Evolutionary conservation across 2,329 filamentous ascomycete species (phyloP), one percentile per base, ranked within the genome.

Genomic region (Meredithiella fracta): DNA sequence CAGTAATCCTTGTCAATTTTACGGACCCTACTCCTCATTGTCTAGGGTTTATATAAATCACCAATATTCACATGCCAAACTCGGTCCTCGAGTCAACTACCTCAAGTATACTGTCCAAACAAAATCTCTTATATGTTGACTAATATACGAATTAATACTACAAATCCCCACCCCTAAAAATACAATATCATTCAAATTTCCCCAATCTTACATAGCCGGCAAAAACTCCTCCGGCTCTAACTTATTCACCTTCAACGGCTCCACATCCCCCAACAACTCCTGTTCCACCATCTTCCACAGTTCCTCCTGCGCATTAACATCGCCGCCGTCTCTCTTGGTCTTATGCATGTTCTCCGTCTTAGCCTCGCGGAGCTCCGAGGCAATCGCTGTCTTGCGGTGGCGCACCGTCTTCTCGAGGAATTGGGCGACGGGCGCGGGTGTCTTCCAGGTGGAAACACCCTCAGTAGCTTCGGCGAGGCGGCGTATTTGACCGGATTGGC

Each of bases 401-500:
- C 57, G 57, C 47, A 59, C 47, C 14, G 57, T 59, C 44, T 59
- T 59, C 42, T 59, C 55, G 61, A 74, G 70, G 63, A 70, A 72
- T 4, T 63, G 62, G 29, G 59, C 59, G n/a, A 75, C 65, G 38
- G 76, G 72, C 1, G 64, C 58, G 1, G 72, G 69, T 22, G 72
- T 80, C 29, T 67, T 31, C 80, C 80, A 94, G 2, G 80, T 75
- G n/a, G 86, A 73, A 3, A 70, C 64, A 25, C 86, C 86, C 17
- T 69, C 64, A 53, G 71, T 64, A 1, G 88, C 86, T 47, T 77
- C 76, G 42, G 73, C 72, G 47, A 85, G 69, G 56, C 91, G 78
- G 59, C 78, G 76, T 63, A 73, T 68, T 65, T 89, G 82, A 38
- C 92, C 92, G 54, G 78, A 73, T 70, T 94, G 74, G 8, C 86